phyloP scores from a whole-genome alignment of 169 alveolate species.

The Ichthyophthirius multifiliis region DNA sequence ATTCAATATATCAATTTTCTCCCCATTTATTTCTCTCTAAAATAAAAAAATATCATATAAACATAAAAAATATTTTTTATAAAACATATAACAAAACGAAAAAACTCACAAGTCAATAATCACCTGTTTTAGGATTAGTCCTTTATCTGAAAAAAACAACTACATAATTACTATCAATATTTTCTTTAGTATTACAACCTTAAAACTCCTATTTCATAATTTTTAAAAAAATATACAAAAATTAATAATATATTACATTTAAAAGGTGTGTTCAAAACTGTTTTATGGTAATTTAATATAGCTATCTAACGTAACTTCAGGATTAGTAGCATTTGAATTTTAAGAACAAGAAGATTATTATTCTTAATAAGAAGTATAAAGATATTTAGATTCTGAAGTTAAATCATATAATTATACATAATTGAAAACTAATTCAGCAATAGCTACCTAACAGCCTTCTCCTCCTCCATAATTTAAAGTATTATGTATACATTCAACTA shows the following conservation, averaged over 20 bases:
- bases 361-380: not conserved
- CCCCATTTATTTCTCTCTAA: constrained; percentile 79
- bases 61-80: too few relatives aligned
- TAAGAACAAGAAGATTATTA: not conserved
- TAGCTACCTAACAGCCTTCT: not conserved
- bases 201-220: not conserved
- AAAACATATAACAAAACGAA: too few relatives aligned
- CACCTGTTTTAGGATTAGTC: not conserved
- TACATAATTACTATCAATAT: constrained; percentile 4
- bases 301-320: not conserved
- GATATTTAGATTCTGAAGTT: not conserved
- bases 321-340: not conserved
- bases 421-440: not conserved
- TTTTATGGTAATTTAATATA: not conserved
- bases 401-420: not conserved
- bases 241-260: not conserved
- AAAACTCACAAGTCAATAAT: constrained; percentile 38
- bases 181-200: not conserved
- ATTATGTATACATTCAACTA: constrained; percentile 25
- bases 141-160: not conserved
- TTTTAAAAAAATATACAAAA: constrained; percentile 16
- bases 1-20: constrained; percentile 58
- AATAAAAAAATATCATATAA: too few relatives aligned
- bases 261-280: not conserved
- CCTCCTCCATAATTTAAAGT: not conserved